Evolutionary conservation across 148 eudicot species (phyloP), one percentile per base, ranked within the genome.

Genomic region (Amaranthus cruentus): DNA sequence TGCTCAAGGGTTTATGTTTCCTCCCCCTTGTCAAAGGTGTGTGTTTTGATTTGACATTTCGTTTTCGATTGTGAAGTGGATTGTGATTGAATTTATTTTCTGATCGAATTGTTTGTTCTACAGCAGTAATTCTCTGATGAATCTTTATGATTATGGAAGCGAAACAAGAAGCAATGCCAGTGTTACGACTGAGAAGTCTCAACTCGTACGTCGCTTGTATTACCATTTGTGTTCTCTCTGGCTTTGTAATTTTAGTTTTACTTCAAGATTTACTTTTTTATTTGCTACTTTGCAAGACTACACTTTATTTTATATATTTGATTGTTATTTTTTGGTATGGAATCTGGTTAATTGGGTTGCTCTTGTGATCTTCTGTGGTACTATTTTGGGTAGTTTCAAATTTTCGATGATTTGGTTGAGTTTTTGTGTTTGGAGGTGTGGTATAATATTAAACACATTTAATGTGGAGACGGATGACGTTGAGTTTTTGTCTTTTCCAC

Each of bases 1-100:
- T 49, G 79, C 81, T 15, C 88, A 81, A 50, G 83, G 82, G 44
- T 80, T 75, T 74, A 88, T 91, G 92, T 69, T 74, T 52, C 76
- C 75, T 58, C 91, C 88, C 38, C 91, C 38, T 28, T 28, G 84
- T 14, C 98, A 88, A 72, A 89, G 92, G 96, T 88, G 79, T 81
- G 76, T 65, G 38, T 69, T 10, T n/a, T 76, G 62, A 14, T 48
- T 9, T 10, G 14, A 28, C 18, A 14, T 63, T 60, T 50, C 50
- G 9, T 62, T n/a, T 15, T 69, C 46, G 8, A 47, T 13, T 14
- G 38, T 44, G 15, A 71, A 44, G 55, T 13, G 66, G 42, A 54
- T 54, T 63, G 43, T 4, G 54, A 46, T n/a, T 18, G 60, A 46
- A 65, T 65, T 64, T 64, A 56, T 7, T 50, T 53, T 47, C 7